phyloP scores from a whole-genome alignment of 1,284 basidiomycete species.

The Erythrobasidium hasegawianum region DNA sequence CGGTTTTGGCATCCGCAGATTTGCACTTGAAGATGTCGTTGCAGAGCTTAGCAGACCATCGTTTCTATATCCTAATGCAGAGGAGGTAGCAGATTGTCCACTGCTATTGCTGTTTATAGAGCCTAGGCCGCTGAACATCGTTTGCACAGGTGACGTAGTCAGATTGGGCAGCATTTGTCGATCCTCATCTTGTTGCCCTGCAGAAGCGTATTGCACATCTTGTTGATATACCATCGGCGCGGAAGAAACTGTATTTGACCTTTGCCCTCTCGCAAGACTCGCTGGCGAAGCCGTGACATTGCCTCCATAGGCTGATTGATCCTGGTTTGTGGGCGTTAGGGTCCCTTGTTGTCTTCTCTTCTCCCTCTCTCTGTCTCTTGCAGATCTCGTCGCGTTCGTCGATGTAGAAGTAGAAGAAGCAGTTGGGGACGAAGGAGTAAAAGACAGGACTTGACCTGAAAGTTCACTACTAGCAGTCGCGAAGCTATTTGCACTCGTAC shows the following conservation, averaged over 20 bases:
- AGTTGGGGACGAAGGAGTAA: not conserved
- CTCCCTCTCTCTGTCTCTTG: not conserved
- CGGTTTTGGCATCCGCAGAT: slow-evolving; percentile 11
- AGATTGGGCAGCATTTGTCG: not conserved
- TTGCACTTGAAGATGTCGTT: slow-evolving; percentile 3
- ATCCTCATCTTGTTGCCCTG: no score
- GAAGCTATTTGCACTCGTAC: slow-evolving; percentile 19
- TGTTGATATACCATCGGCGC: slow-evolving; percentile 1
- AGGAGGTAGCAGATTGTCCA: not conserved
- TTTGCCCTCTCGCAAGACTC: not conserved
- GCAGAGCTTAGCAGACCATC: not conserved
- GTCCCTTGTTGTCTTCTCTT: not conserved
- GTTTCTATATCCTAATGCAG: not conserved
- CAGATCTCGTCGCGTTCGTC: not conserved
- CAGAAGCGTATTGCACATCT: no score
- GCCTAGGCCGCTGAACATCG: not conserved
- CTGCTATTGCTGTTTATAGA: not conserved
- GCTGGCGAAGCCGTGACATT: not conserved
- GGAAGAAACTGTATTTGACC: not conserved
- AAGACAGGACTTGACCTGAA: not conserved
- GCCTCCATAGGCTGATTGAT: no score
- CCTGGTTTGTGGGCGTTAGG: not conserved
- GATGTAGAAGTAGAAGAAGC: not conserved
- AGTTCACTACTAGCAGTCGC: slow-evolving; percentile 12
- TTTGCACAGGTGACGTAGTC: not conserved